Evolutionary conservation across 768 basidiomycete species (phyloP), one percentile per base, ranked within the genome.

Genomic region (Tephrocybe sp.): DNA sequence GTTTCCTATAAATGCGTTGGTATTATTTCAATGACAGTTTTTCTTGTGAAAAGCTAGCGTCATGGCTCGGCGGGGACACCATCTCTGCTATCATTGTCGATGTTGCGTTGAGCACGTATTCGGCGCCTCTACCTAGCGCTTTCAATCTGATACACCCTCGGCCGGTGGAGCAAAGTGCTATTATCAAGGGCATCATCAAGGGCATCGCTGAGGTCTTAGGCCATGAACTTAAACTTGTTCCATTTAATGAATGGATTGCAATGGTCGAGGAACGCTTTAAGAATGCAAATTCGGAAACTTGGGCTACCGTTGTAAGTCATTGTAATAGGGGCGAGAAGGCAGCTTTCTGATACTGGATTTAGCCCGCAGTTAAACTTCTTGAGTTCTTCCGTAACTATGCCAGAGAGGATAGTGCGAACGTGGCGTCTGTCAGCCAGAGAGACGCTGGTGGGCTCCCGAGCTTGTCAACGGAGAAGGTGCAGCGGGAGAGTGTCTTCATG

Each of bases 281-380:
- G 32, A 51, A 51, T 6, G 36, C 45, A 5, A 48, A 38, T 10
- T 26, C 17, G 18, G 41, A 42, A 3, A 54, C 34, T 5, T 36
- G 33, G 34, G 30, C 21, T 20, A 23, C 24, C 26, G 37, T 53
- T 20, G 56, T 57, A 21, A 50, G 20, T 30, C 28, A 30, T 30
- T 30, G 11, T n/a, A 33, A 5, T 4, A 8, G 9, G 25, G 23
- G 9, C 38, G 38, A 18, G 25, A 18, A 32, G 11, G n/a, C n/a
- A n/a, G n/a, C n/a, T 37, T 2, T 5, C 28, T 30, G 11, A 30
- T 5, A 30, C 3, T 30, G 11, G 28, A 5, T 11, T 15, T 32
- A 71, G 70, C 72, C 72, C 17, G 70, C 62, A 0, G 61, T 70
- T 45, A 70, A 73, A 47, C 38, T 72, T 1, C 57, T 72, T 17